phyloP scores from a whole-genome alignment of 2,329 filamentous ascomycete species.

The Penicillium sp. region DNA sequence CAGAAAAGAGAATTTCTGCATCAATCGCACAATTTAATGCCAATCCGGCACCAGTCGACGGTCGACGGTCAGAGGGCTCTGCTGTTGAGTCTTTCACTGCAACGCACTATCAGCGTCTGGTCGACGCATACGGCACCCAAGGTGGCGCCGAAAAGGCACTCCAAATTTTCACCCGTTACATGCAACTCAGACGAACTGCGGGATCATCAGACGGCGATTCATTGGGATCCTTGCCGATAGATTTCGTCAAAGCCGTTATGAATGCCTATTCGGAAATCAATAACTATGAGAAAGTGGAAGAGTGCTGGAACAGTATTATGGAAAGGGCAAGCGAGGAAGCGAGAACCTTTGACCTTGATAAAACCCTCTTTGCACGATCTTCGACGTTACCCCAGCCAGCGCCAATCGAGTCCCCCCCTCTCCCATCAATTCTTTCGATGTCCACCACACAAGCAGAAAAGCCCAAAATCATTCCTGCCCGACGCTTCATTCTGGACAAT shows the following conservation, averaged over 20 bases:
- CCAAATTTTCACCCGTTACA: conserved; percentile 50
- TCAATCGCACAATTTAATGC: conserved; percentile 33
- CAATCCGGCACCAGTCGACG: conserved; percentile 34
- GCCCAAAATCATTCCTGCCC: conserved; percentile 28
- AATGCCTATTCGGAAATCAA: conserved; percentile 51
- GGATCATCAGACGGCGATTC: conserved; percentile 7
- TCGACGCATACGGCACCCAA: conserved; percentile 47
- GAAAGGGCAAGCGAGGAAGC: conserved; percentile 43
- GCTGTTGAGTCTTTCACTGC: conserved; percentile 40
- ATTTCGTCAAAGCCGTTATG: conserved; percentile 60
- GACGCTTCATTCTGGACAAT: conserved; percentile 43
- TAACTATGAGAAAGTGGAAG: conserved; percentile 53
- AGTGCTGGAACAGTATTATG: conserved; percentile 59
- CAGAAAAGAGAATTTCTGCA: conserved; percentile 32
- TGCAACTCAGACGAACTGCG: conserved; percentile 9
- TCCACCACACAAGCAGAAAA: not conserved
- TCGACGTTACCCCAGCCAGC: not conserved
- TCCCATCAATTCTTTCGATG: not conserved
- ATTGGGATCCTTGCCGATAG: conserved; percentile 41
- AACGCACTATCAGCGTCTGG: conserved; percentile 48
- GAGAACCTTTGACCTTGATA: conserved; percentile 27
- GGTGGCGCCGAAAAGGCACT: conserved; percentile 44
- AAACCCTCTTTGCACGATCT: conserved; percentile 4
- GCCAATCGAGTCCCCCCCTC: not conserved
- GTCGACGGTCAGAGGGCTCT: conserved; percentile 21